Percentiles rank a stretch among this genome's conserved stretches.
These are phyloP conservation scores for Colletotrichum sidae DNA, from an alignment of 2,329 filamentous ascomycete genomes.

Conservation along the genomic window DNA sequence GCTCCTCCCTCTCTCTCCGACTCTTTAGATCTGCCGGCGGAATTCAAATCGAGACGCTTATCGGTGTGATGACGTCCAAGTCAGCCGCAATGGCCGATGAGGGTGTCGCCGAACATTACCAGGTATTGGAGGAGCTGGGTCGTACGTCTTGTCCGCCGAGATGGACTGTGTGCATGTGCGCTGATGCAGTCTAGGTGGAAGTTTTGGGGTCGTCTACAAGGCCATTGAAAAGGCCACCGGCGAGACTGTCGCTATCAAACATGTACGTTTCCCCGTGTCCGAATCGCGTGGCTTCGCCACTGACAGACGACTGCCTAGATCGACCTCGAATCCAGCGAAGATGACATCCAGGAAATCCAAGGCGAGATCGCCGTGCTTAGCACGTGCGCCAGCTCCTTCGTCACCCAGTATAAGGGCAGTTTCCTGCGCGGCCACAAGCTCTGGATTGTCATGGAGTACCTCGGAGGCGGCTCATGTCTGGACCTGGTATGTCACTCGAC, in stretches of 20 bases:
- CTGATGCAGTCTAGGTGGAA: conserved; percentile 73
- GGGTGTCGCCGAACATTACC: conserved; percentile 86
- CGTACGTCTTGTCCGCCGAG: conserved; percentile 68
- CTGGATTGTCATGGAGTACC: conserved; percentile 99
- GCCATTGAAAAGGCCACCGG: conserved; percentile 91
- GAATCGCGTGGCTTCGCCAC: not conserved
- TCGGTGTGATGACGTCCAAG: conserved; percentile 33
- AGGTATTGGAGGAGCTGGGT: conserved; percentile 95
- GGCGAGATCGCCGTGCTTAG: conserved; percentile 96
- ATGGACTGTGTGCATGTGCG: not conserved
- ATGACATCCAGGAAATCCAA: conserved; percentile 98
- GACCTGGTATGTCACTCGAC: conserved; percentile 77
- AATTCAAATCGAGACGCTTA: conserved; percentile 20
- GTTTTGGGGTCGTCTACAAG: conserved; percentile 97
- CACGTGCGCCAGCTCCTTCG: conserved; percentile 92
- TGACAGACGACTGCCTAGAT: conserved; percentile 69
- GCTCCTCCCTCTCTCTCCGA: conserved; percentile 30
- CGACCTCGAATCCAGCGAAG: conserved; percentile 97
- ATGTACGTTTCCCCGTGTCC: conserved; percentile 69
- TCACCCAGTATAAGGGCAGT: conserved; percentile 96
- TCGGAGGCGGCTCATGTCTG: conserved; percentile 94
- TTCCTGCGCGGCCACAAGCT: conserved; percentile 96
- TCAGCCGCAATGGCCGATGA: conserved; percentile 64
- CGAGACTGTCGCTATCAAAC: conserved; percentile 95
- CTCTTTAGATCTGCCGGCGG: conserved; percentile 18